A percentile compares a stretch with the other conserved stretches of the same genome.
phyloP scores from a whole-genome alignment of 2,329 filamentous ascomycete genomes.

The Xylariaceae sp. region DNA sequence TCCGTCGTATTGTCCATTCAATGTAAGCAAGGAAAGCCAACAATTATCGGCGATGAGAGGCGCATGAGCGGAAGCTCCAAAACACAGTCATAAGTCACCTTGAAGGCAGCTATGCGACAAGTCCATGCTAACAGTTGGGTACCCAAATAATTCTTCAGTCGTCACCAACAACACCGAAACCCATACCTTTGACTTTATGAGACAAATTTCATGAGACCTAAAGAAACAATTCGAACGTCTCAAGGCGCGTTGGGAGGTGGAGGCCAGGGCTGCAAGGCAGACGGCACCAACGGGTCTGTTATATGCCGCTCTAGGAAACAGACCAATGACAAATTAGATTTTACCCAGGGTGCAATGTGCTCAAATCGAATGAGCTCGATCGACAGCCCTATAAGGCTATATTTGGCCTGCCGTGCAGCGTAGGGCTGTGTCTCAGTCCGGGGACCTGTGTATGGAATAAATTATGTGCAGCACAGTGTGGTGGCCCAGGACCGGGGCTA shows the following conservation, averaged over 20 bases:
- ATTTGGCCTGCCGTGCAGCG: conserved; percentile 1
- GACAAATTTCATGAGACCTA: conserved; percentile 5
- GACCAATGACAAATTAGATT: no score
- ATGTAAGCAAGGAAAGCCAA: not conserved
- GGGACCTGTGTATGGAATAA: conserved; percentile 1
- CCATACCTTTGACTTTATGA: not conserved
- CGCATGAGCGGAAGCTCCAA: no score
- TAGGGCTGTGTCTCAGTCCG: conserved; percentile 11
- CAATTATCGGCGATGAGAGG: no score
- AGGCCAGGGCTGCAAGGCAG: conserved; percentile 17
- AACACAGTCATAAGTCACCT: not conserved
- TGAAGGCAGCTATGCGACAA: not conserved
- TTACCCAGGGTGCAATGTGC: no score
- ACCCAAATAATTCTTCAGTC: not conserved
- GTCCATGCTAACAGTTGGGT: not conserved
- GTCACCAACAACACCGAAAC: conserved; percentile 7
- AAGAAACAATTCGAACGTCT: not conserved
- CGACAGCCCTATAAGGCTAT: conserved; percentile 8
- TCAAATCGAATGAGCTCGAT: no score
- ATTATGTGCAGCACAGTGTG: conserved; percentile 1
- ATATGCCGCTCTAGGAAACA: not conserved
- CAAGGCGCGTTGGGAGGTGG: conserved; percentile 8
- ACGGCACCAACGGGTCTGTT: conserved; percentile 4
- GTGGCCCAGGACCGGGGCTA: conserved; percentile 19
- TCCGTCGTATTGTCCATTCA: not conserved